Conservation (phyloP, 2,329 filamentous ascomycete species). For the Metarhizium robertsii region DNA sequence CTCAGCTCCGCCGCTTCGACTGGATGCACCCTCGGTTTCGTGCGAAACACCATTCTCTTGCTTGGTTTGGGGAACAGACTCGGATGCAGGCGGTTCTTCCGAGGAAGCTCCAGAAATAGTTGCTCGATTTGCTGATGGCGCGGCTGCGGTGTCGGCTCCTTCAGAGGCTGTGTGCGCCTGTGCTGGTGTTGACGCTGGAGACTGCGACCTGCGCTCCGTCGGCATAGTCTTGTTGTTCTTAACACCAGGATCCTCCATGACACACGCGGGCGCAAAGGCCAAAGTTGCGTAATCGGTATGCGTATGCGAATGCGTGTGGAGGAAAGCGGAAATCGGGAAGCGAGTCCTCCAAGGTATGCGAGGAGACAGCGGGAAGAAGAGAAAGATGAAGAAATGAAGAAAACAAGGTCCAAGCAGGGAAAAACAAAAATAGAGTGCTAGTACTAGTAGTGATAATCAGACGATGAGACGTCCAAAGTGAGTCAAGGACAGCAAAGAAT, state of each 20-base stretch:
- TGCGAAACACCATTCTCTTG: background rate
- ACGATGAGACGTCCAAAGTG: background rate
- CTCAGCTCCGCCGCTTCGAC: background rate
- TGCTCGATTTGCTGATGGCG: background rate
- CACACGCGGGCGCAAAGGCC: background rate
- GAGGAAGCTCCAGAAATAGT: background rate
- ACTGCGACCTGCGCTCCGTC: conserved; percentile 2
- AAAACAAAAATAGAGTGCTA: background rate
- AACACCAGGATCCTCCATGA: conserved; percentile 7
- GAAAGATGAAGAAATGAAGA: background rate
- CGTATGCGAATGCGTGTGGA: background rate
- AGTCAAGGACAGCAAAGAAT: background rate
- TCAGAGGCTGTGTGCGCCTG: background rate
- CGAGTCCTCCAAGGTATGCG: background rate
- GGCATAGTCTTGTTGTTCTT: conserved; percentile 2
- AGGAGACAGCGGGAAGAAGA: background rate
- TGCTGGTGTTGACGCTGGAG: background rate
- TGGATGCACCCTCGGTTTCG: background rate
- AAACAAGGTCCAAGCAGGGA: background rate
- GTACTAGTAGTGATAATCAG: background rate
- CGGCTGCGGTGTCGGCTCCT: background rate
- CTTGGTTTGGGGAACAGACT: background rate
- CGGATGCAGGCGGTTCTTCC: conserved; percentile 1
- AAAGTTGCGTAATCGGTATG: background rate
- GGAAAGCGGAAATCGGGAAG: background rate